phyloP scores from a whole-genome alignment of 768 basidiomycete species.

The Trametes cingulata region DNA sequence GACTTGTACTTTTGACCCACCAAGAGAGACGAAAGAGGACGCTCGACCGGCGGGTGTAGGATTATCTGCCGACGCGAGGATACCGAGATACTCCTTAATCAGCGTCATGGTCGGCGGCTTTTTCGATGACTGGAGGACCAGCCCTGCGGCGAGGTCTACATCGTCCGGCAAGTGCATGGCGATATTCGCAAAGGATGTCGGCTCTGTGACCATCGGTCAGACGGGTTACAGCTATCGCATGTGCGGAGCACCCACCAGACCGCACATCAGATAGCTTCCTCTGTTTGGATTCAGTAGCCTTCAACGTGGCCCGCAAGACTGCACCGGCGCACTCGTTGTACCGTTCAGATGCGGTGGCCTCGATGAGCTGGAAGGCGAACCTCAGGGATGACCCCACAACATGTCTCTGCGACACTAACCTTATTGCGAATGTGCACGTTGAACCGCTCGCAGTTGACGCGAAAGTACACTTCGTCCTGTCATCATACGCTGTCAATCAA shows the following conservation, averaged over 20 bases:
- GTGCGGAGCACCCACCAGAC: slow-evolving; percentile 48
- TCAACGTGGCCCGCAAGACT: slow-evolving; percentile 71
- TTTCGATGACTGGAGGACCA: slow-evolving; percentile 56
- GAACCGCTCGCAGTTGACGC: slow-evolving; percentile 88
- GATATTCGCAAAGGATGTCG: slow-evolving; percentile 66
- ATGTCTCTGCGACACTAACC: slow-evolving; percentile 41
- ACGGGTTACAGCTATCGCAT: not conserved
- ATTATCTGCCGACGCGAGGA: slow-evolving; percentile 81
- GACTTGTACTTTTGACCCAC: slow-evolving; percentile 71
- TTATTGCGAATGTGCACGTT: slow-evolving; percentile 85
- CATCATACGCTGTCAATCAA: not conserved
- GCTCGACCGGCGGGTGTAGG: slow-evolving; percentile 71
- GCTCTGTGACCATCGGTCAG: slow-evolving; percentile 43
- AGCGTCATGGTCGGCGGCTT: slow-evolving; percentile 54
- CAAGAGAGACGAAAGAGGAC: slow-evolving; percentile 70
- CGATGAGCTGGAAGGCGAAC: slow-evolving; percentile 59
- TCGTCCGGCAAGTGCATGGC: slow-evolving; percentile 64
- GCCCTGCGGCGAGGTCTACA: slow-evolving; percentile 59
- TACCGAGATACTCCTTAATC: slow-evolving; percentile 78
- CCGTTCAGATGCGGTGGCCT: slow-evolving; percentile 71
- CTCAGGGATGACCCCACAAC: too few relatives aligned
- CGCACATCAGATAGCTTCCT: slow-evolving; percentile 58
- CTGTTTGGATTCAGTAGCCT: slow-evolving; percentile 67
- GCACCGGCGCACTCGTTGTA: slow-evolving; percentile 75
- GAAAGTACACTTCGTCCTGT: slow-evolving; percentile 74